Percentiles rank a stretch among this genome's conserved stretches.
Conservation (phyloP, 2,329 filamentous ascomycete species). For the Fusarium floridanum region DNA sequence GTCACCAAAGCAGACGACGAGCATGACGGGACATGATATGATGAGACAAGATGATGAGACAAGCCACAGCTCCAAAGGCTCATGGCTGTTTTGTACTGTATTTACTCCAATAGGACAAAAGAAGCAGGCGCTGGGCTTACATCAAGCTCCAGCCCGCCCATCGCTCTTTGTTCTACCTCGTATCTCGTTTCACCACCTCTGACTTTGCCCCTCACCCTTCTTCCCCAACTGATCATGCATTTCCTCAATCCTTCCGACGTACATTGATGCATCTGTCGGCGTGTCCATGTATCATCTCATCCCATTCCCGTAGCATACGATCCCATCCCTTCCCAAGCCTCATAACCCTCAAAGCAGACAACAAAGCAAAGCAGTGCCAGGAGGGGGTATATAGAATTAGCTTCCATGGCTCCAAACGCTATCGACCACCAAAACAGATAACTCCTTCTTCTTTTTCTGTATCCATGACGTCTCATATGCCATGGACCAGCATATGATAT, state of each 20-base stretch:
- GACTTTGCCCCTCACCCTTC: conserved; percentile 5
- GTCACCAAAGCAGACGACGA: conserved; percentile 1
- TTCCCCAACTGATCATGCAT: conserved; percentile 10
- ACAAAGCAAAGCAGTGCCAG: conserved; percentile 40
- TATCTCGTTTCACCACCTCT: conserved; percentile 19
- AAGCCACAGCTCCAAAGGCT: conserved; percentile 15
- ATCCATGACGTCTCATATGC: conserved; percentile 30
- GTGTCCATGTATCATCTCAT: conserved; percentile 19
- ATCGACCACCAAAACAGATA: conserved; percentile 34
- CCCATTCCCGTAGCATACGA: not conserved
- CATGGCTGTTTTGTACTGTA: not conserved
- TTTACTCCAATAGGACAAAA: conserved; percentile 7
- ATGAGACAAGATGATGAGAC: conserved; percentile 8
- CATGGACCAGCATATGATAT: conserved; percentile 22
- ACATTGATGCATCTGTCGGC: conserved; percentile 22
- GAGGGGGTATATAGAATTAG: conserved; percentile 47
- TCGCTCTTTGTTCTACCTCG: conserved; percentile 17
- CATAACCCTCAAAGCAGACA: conserved; percentile 28
- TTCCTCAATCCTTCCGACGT: conserved; percentile 26
- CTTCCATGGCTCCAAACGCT: conserved; percentile 46
- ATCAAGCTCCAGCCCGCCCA: conserved; percentile 31
- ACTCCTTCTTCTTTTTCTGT: conserved; percentile 38
- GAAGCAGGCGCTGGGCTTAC: conserved; percentile 13
- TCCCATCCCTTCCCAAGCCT: conserved; percentile 21
- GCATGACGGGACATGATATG: conserved; percentile 18